Conservation (phyloP, 768 basidiomycete species). For the Tephrocybe sp. region DNA sequence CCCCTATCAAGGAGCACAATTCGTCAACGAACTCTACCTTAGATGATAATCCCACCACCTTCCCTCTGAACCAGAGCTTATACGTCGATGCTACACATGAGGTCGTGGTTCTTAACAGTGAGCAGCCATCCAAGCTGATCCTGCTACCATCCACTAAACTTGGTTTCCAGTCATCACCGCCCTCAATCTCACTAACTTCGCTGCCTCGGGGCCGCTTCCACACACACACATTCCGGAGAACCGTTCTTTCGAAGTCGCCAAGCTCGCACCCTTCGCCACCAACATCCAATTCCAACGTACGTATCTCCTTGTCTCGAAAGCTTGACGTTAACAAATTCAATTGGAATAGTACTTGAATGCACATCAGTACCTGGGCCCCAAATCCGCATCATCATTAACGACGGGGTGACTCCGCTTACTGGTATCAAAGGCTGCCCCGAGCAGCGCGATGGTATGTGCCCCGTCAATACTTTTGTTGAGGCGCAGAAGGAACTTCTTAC, state of each 20-base stretch:
- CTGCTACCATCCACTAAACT: neutral
- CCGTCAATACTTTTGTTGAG: slow-evolving; percentile 65
- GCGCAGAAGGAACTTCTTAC: slow-evolving; percentile 65
- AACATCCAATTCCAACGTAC: slow-evolving; percentile 87
- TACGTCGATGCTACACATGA: slow-evolving; percentile 93
- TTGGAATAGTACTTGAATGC: slow-evolving; percentile 60
- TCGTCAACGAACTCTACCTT: slow-evolving; percentile 85
- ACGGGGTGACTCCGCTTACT: slow-evolving; percentile 79
- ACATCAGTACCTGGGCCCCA: slow-evolving; percentile 46
- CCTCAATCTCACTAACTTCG: slow-evolving; percentile 76
- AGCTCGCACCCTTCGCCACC: slow-evolving; percentile 84
- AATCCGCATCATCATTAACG: slow-evolving; percentile 85
- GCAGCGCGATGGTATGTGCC: slow-evolving; percentile 76
- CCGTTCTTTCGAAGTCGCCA: slow-evolving; percentile 67
- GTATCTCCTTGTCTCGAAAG: slow-evolving; percentile 13
- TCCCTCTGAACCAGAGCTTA: slow-evolving; percentile 67
- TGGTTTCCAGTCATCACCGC: slow-evolving; percentile 66
- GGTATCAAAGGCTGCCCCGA: slow-evolving; percentile 71
- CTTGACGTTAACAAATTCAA: slow-evolving; percentile 14
- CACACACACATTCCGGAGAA: slow-evolving; percentile 64
- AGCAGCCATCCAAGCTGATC: slow-evolving; percentile 16
- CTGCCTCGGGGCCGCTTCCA: slow-evolving; percentile 71
- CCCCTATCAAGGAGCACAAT: slow-evolving; percentile 65
- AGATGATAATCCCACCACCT: slow-evolving; percentile 62
- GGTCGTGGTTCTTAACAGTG: slow-evolving; percentile 85